Evolutionary conservation across 2,329 filamentous ascomycete species (phyloP).

Genomic region (Fusarium hainanense): DNA sequence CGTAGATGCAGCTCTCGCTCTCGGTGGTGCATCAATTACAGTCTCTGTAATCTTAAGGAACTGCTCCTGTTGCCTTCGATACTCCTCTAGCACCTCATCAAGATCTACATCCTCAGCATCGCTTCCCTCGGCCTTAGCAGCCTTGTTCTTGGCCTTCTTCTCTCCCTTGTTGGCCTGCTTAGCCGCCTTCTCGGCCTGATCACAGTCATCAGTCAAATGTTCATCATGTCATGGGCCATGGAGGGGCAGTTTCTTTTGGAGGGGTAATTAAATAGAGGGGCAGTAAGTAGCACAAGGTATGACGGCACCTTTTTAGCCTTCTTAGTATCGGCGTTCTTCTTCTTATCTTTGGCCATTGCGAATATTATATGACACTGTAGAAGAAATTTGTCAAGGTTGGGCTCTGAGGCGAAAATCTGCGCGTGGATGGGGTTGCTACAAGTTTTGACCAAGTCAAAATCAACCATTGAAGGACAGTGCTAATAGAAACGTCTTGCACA

Average conservation of each 20-base stretch:
- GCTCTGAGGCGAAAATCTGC: slow-evolving; percentile 37
- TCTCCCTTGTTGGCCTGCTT: slow-evolving; percentile 92
- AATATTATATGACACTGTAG: background rate
- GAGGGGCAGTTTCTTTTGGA: slow-evolving; percentile 33
- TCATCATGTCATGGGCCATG: slow-evolving; percentile 21
- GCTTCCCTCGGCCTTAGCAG: slow-evolving; percentile 79
- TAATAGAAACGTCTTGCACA: background rate
- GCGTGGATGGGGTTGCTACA: slow-evolving; percentile 41
- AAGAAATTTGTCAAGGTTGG: slow-evolving; percentile 15
- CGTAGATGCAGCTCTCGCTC: slow-evolving; percentile 81
- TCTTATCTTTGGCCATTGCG: slow-evolving; percentile 65
- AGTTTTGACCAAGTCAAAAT: slow-evolving; percentile 47
- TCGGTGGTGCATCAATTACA: slow-evolving; percentile 75
- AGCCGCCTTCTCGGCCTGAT: slow-evolving; percentile 69
- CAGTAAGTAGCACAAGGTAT: slow-evolving; percentile 22
- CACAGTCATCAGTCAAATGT: slow-evolving; percentile 35
- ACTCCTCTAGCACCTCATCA: slow-evolving; percentile 92
- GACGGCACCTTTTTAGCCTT: slow-evolving; percentile 60
- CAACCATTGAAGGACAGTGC: slow-evolving; percentile 39
- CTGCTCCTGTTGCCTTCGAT: slow-evolving; percentile 90
- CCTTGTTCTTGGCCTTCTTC: slow-evolving; percentile 81
- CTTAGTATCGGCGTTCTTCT: slow-evolving; percentile 60
- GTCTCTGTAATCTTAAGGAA: slow-evolving; percentile 94
- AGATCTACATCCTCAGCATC: slow-evolving; percentile 94
- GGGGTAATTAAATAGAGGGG: slow-evolving; percentile 37